Base-by-base conservation (phyloP, 768 basidiomycete species). In the Agrocybe chaxingu region DNA sequence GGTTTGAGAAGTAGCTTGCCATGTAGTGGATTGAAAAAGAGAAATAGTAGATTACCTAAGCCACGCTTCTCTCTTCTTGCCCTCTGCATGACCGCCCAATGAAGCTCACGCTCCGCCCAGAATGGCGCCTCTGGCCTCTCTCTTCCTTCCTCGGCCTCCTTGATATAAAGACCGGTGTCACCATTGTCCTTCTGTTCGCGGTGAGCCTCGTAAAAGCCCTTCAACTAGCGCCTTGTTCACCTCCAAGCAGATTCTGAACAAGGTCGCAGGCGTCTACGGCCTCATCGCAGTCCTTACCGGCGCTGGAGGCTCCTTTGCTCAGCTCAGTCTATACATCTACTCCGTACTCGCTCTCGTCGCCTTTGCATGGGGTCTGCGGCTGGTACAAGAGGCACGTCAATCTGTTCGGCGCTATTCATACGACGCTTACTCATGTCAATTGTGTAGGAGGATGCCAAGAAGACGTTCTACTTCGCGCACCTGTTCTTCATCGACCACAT, bases 201-300 rank as follows among this genome's bases (percentile, higher is more conserved):
- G 90, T 97, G 56, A 56, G 89, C 77, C 29, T 33, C 38, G 29
- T n/a, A 12, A 32, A 7, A 33, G 34, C 29, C 18, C 18, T 42
- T 39, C 33, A 12, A 13, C 31, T 53, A 46, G 38, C 29, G 11
- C 13, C 34, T 32, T 38, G 52, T 18, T 30, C 52, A 31, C 36
- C 42, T 41, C 54, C 57, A 35, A 57, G 19, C 61, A 90, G 89
- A 71, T 93, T 47, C 75, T 99, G 57, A 99, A 99, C 80, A 99
- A 99, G 72, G 96, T 95, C 44, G 95, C 97, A 13, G 96, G 97
- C 45, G 82, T 98, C 7, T 99, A 98, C 65, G 97, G 97, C 48
- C 80, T 99, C 50, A 85, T 99, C 51, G 95, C 94, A 4, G 80
- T 94, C 50, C 70, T 94, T 52, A 89, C 88, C 1, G 95, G 95